Percentiles rank a stretch among this genome's conserved stretches.
Conservation (phyloP, 208 protist genomes). For the Acanthamoeba comandoni region DNA sequence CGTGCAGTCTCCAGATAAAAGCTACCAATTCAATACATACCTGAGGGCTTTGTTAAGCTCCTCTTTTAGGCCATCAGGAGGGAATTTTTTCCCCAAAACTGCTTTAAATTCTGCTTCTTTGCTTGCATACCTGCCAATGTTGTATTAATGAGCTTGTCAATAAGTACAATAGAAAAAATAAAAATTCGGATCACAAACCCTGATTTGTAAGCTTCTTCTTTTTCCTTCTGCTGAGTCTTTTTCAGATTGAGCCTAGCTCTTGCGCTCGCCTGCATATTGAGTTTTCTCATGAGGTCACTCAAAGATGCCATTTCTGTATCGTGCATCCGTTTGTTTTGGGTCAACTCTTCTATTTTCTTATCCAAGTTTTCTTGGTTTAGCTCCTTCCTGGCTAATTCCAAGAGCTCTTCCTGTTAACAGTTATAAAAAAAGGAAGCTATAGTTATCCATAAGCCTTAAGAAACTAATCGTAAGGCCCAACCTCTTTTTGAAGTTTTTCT, state of each 20-base stretch:
- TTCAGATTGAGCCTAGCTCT: constrained; percentile 61
- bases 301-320: constrained; percentile 4
- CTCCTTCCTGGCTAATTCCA: constrained; percentile 14
- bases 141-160: too few species aligned
- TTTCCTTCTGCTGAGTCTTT: neutral
- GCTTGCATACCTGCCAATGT: neutral
- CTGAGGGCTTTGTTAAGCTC: neutral
- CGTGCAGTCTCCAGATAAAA: too few species aligned
- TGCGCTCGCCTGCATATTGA: constrained; percentile 32
- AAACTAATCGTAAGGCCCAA: too few species aligned
- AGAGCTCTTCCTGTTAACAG: neutral
- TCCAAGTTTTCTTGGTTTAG: neutral
- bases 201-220: constrained; percentile 30
- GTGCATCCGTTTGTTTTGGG: neutral
- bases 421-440: neutral
- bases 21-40: neutral
- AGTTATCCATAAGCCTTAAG: constrained; percentile 12
- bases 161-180: too few species aligned
- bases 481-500: constrained; percentile 2
- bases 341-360: constrained; percentile 57
- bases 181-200: too few species aligned
- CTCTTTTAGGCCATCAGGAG: neutral
- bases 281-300: neutral
- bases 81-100: neutral
- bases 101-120: neutral